Evolutionary conservation across 441 rosid genomes (phyloP).

Genomic region (Rhodomyrtus psidioides): DNA sequence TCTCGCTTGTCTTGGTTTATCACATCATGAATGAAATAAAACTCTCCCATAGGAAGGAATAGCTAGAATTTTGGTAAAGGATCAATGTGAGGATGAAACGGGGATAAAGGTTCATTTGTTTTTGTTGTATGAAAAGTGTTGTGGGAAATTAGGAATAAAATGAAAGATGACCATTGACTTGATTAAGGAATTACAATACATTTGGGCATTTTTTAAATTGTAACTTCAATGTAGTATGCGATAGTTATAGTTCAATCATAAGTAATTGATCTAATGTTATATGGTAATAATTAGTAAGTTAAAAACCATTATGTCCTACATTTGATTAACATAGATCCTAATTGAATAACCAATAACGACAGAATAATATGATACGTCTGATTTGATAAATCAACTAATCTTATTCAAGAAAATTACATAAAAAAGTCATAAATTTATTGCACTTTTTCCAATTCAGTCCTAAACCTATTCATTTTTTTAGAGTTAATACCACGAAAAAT

Average conservation of each 20-base stretch:
- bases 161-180: background rate
- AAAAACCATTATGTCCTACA: background rate
- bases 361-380: background rate
- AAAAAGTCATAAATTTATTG: no score
- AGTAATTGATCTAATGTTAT: background rate
- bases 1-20: background rate
- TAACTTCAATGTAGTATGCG: background rate
- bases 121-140: background rate
- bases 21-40: background rate
- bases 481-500: no score
- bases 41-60: background rate
- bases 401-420: background rate
- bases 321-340: background rate
- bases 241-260: background rate
- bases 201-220: background rate
- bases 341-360: background rate
- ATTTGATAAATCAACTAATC: background rate
- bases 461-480: no score
- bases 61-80: background rate
- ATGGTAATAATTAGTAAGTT: background rate
- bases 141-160: background rate
- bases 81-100: background rate
- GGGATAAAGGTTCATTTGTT: background rate
- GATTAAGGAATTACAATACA: background rate
- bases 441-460: no score